Percentiles rank a stretch among this genome's conserved stretches.
These are phyloP conservation scores for Hyparrhenia diplandra DNA, from an alignment of 176 grass and related monocot genomes.

Conservation along the genomic window DNA sequence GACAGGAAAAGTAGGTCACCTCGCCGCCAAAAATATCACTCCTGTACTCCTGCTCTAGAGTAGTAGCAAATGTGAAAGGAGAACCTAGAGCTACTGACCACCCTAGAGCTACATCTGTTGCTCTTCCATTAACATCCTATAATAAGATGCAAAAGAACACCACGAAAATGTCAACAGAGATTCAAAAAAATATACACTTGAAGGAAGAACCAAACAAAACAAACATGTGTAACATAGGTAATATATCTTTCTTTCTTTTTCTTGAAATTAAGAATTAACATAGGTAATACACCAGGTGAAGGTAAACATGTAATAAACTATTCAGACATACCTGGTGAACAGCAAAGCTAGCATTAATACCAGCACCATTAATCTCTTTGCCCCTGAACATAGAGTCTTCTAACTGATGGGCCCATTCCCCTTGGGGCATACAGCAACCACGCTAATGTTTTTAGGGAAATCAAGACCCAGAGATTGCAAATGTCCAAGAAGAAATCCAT, in stretches of 20 bases:
- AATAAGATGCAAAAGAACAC: conserved; percentile 25
- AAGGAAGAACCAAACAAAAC: background rate
- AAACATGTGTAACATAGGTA: background rate
- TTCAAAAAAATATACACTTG: background rate
- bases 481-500: conserved; percentile 85
- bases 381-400: conserved; percentile 86
- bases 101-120: conserved; percentile 75
- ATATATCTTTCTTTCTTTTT: no score
- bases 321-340: conserved; percentile 70
- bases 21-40: conserved; percentile 71
- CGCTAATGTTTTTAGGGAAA: conserved; percentile 80
- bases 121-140: conserved; percentile 84
- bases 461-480: conserved; percentile 64
- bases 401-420: conserved; percentile 88
- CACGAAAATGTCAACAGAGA: background rate
- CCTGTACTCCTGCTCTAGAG: conserved; percentile 70
- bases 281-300: background rate
- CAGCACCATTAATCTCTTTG: conserved; percentile 86
- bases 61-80: conserved; percentile 83
- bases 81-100: conserved; percentile 90
- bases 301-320: background rate
- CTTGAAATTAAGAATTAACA: no score
- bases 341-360: conserved; percentile 89
- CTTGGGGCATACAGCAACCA: conserved; percentile 85
- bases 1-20: conserved; percentile 17